Base-by-base conservation (phyloP, 1,284 basidiomycete species). In the Moesziomyces sp. region DNA sequence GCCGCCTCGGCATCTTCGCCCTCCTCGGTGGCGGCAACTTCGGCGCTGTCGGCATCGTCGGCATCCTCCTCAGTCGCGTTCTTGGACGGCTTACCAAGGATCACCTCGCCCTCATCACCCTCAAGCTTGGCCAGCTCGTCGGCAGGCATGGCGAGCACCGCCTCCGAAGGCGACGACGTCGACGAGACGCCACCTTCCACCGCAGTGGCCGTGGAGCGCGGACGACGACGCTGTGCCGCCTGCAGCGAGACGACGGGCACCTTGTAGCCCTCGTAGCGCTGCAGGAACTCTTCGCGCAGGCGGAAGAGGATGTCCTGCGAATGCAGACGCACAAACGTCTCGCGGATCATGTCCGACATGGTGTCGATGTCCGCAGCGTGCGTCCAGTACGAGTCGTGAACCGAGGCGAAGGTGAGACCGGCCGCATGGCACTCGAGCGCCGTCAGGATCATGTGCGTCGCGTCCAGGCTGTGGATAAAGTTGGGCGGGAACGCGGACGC, bases 321-420 rank as follows among this genome's bases (percentile, higher is more conserved):
- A 84, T 99, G 96, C 11, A 99, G 87, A 5, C 91, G 90, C 70
- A 99, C 92, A 85, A 99, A 99, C 0, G 93, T 93, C 52, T 96
- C 92, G 30, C 96, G 91, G 77, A 99, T 95, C 77, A 92, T 88
- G 50, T 87, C 87, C 0, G 92, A 93, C 94, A 99, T 97, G 58
- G 89, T 87, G 85, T 97, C 93, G 65, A 98, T 92, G 69, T 89
- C 89, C 42, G 87, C 89, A 0, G 96, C 92, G 83, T 99, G 96
- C 8, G 96, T 98, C 96, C 96, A 99, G 86, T 98, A 99, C 1
- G 94, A 97, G 84, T 99, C 97, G 85, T 99, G 96, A 14, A 99
- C 97, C 3, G 93, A 93, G 0, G 95, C 96, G 83, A 98, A 98
- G 0, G 91, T 91, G 24, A 83, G 71, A n/a, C 77, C 77, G 8